phyloP scores from a whole-genome alignment of 352 stramenopile species.

The Phytophthora meadii region DNA sequence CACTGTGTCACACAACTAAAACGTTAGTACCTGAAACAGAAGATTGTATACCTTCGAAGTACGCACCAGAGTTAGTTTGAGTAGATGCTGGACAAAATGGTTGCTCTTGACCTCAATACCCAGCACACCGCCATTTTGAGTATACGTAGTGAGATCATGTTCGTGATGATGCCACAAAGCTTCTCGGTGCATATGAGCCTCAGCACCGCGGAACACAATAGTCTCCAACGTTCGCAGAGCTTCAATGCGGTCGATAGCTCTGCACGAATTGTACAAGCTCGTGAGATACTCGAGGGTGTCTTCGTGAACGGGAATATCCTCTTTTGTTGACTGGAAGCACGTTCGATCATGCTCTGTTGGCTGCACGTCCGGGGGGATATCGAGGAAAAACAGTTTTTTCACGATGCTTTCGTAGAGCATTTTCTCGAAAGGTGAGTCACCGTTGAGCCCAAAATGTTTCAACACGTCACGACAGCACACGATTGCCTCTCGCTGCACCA shows the following conservation, averaged over 20 bases:
- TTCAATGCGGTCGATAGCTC: slow-evolving; percentile 71
- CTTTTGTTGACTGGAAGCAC: slow-evolving; percentile 86
- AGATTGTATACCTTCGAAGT: background rate
- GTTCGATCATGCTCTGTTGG: slow-evolving; percentile 85
- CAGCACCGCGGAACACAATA: slow-evolving; percentile 79
- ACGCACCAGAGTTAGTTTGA: slow-evolving; percentile 69
- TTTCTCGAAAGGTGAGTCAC: slow-evolving; percentile 76
- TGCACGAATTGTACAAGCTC: slow-evolving; percentile 63
- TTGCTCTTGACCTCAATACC: slow-evolving; percentile 69
- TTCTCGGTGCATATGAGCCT: slow-evolving; percentile 82
- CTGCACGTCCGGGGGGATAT: slow-evolving; percentile 84
- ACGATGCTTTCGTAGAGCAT: slow-evolving; percentile 83
- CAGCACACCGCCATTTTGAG: slow-evolving; percentile 65
- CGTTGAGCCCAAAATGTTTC: slow-evolving; percentile 67
- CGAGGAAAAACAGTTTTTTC: slow-evolving; percentile 84
- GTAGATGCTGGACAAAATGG: slow-evolving; percentile 63
- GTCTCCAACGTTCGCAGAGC: slow-evolving; percentile 77
- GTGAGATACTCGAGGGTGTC: slow-evolving; percentile 70
- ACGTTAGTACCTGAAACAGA: slow-evolving; percentile 9
- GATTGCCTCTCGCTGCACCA: slow-evolving; percentile 76
- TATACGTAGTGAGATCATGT: slow-evolving; percentile 64
- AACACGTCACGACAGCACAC: slow-evolving; percentile 79
- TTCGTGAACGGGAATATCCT: slow-evolving; percentile 82
- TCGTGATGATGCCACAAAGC: slow-evolving; percentile 63
- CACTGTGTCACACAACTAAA: slow-evolving; percentile 42